phyloP scores from a whole-genome alignment of 2,329 filamentous ascomycete species.

The Raffaelea arxii region DNA sequence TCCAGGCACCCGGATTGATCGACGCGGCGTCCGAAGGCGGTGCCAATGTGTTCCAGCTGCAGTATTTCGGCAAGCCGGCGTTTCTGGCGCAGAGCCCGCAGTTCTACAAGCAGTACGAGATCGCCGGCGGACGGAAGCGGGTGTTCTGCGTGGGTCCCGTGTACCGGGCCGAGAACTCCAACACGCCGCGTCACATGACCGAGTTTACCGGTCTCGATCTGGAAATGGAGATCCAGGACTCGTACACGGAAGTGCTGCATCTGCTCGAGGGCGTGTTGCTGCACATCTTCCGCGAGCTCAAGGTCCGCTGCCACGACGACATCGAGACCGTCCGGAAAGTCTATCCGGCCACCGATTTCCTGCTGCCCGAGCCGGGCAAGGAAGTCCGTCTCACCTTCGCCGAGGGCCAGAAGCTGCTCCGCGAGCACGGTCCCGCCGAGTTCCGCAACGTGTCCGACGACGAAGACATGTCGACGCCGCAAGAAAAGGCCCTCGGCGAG shows the following conservation, averaged over 20 bases:
- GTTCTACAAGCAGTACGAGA: conserved; percentile 82
- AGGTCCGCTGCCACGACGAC: conserved; percentile 57
- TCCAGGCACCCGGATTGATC: conserved; percentile 84
- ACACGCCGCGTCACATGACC: conserved; percentile 77
- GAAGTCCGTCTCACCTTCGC: conserved; percentile 69
- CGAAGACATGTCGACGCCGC: conserved; percentile 70
- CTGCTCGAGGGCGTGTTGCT: conserved; percentile 67
- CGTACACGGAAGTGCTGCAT: conserved; percentile 65
- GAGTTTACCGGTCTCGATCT: conserved; percentile 85
- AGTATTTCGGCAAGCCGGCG: conserved; percentile 80
- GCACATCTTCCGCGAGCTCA: conserved; percentile 68
- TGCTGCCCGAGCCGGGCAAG: conserved; percentile 64
- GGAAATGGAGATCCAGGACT: conserved; percentile 77
- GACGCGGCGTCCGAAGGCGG: conserved; percentile 89
- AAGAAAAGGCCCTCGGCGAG: conserved; percentile 81
- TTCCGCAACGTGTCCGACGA: conserved; percentile 60
- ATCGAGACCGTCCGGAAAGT: conserved; percentile 62
- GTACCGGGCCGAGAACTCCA: conserved; percentile 78
- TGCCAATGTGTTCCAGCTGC: conserved; percentile 79
- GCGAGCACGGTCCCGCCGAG: conserved; percentile 61
- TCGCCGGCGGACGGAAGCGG: conserved; percentile 66
- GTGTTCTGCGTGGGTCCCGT: conserved; percentile 74
- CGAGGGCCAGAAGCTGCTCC: conserved; percentile 67
- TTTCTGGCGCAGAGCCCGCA: conserved; percentile 74
- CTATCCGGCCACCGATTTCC: conserved; percentile 70